These are phyloP conservation scores for Datura wrightii DNA, from an alignment of 257 asterid species.

Conservation along the genomic window DNA sequence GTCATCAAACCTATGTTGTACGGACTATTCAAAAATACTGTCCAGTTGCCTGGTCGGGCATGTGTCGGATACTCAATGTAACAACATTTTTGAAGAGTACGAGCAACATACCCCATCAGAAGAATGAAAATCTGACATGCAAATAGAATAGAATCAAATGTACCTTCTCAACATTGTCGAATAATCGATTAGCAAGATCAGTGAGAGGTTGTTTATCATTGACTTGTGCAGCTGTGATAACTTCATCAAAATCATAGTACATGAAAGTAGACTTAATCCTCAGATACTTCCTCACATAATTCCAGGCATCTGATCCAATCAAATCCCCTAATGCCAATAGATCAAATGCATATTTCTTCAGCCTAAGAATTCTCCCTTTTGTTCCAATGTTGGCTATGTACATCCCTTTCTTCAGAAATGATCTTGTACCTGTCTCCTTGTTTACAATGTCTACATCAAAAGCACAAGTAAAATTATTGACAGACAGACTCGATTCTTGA, in stretches of 20 bases:
- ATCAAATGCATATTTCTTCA: slow-evolving; percentile 77
- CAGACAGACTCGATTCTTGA: not conserved
- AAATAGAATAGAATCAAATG: not conserved
- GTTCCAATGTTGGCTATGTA: slow-evolving; percentile 73
- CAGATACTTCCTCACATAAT: slow-evolving; percentile 66
- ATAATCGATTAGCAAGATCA: slow-evolving; percentile 78
- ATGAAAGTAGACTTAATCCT: slow-evolving; percentile 70
- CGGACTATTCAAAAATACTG: not conserved
- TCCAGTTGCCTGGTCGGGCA: not conserved
- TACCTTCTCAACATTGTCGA: slow-evolving; percentile 77
- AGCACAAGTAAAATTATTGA: not conserved
- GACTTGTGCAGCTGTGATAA: slow-evolving; percentile 62
- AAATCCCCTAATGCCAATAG: slow-evolving; percentile 79
- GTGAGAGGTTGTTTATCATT: slow-evolving; percentile 63
- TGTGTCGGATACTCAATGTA: no score
- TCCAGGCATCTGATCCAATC: slow-evolving; percentile 74
- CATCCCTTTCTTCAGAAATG: slow-evolving; percentile 59
- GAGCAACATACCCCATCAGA: not conserved
- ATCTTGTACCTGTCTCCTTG: slow-evolving; percentile 71
- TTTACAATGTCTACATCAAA: slow-evolving; percentile 58
- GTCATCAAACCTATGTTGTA: not conserved
- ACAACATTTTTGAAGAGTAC: not conserved
- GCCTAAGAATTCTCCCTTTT: slow-evolving; percentile 63
- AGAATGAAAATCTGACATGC: not conserved
- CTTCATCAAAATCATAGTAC: slow-evolving; percentile 79